Evolutionary conservation across 805 yeast species (phyloP).

Genomic region (Kurtzmaniella cleridarum): DNA sequence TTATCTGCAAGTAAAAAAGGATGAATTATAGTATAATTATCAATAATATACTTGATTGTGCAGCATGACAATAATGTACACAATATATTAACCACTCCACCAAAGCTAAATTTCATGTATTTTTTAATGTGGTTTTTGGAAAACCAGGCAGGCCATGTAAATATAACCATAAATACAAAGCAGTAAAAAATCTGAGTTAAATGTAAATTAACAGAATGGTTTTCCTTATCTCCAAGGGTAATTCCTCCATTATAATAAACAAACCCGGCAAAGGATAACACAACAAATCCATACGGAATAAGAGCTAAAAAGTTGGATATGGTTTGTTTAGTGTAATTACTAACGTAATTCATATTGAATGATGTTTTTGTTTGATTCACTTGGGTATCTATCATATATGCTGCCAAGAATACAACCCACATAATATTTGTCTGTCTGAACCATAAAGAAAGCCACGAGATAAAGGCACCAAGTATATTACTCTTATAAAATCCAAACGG

Average conservation of each 20-base stretch:
- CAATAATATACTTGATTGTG: conserved; percentile 42
- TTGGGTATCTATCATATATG: conserved; percentile 47
- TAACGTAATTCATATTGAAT: conserved; percentile 5
- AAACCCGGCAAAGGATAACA: conserved; percentile 50
- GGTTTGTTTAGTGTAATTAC: conserved; percentile 10
- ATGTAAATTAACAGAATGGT: conserved; percentile 71
- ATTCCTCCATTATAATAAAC: conserved; percentile 71
- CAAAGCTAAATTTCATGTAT: conserved; percentile 30
- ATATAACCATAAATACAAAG: conserved; percentile 51
- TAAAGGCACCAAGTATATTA: conserved; percentile 40
- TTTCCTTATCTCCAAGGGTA: conserved; percentile 86
- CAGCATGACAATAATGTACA: conserved; percentile 7
- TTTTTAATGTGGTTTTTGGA: conserved; percentile 33
- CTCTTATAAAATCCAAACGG: conserved; percentile 16
- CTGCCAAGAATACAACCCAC: conserved; percentile 68
- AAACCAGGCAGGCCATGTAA: conserved; percentile 74
- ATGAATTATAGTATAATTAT: conserved; percentile 68
- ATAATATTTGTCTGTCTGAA: conserved; percentile 90
- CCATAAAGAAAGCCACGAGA: conserved; percentile 59
- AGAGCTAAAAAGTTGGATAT: conserved; percentile 17
- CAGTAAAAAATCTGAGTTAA: conserved; percentile 81
- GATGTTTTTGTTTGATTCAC: conserved; percentile 24
- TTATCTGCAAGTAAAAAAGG: conserved; percentile 93
- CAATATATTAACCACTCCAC: conserved; percentile 12
- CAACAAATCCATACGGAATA: conserved; percentile 51